Evolutionary conservation across 2,329 filamentous ascomycete genomes (phyloP), one percentile per base, ranked within the genome.

Genomic region (Beauveria bassiana): DNA sequence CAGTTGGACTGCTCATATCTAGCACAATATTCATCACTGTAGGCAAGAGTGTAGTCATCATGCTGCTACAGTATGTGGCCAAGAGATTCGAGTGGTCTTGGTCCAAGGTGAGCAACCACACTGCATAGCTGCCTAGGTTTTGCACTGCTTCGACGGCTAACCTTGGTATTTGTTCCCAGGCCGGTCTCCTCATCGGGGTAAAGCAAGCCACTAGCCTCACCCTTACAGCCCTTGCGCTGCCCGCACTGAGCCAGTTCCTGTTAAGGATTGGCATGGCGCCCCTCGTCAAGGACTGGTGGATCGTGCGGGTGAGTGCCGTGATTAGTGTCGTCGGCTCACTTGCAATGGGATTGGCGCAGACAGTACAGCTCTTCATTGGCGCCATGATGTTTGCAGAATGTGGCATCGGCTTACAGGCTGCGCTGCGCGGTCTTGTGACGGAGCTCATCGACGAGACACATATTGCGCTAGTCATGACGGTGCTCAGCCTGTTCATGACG

Each of bases 11-110:
- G 26, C 47, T 59, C 9, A 3, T 59, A 5, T 26, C 34, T 6
- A 59, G 57, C 57, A 51, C 46, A n/a, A 10, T 59, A 20, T 51
- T 59, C 26, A 40, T 51, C 26, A 51, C 47, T 14, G 14, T 59
- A 6, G 57, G 57, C 34, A 51, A 51, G 31, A 43, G 34, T 51
- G 43, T 51, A 7, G 34, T 43, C 10, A 28, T 59, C 8, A 16
- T 62, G n/a, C 28, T 64, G 51, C 49, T 58, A 18, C 62, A 64
- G 54, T 61, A 59, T 46, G 55, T 55, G 18, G 54, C 59, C 7
- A 62, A 62, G 28, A 54, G 55, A 26, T 64, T 62, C 42, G 51
- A 55, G 20, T 64, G 54, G 59, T 57, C 62, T 22, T 64, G 59
- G 59, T 47, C 59, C 18, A 38, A 62, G 31, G 55, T 57, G 26